These are phyloP conservation scores for Calvatia gigantea DNA, from an alignment of 768 basidiomycete species.

Conservation along the genomic window DNA sequence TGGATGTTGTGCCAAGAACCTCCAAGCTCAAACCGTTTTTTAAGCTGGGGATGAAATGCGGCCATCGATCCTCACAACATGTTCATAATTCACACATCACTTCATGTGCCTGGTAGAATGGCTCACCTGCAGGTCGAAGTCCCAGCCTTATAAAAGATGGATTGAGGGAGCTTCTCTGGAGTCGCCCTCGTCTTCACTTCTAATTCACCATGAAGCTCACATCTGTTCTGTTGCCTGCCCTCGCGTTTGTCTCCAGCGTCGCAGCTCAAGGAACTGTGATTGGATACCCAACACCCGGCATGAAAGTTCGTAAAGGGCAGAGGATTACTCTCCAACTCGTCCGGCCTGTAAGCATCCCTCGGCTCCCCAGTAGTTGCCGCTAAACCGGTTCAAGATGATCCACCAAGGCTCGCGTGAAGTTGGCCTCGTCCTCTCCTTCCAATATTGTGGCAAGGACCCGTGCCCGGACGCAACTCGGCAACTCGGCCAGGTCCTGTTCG, in stretches of 20 bases:
- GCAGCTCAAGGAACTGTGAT: constrained; percentile 34
- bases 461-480: constrained; percentile 18
- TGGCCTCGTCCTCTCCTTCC: constrained; percentile 39
- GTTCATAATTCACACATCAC: too few species aligned
- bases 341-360: constrained; percentile 29
- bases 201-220: constrained; percentile 20
- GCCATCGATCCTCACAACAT: too few species aligned
- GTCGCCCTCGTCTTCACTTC: too few species aligned
- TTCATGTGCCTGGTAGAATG: too few species aligned
- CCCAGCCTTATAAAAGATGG: too few species aligned
- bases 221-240: constrained; percentile 1
- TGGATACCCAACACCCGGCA: constrained; percentile 26
- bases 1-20: too few species aligned
- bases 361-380: too few species aligned
- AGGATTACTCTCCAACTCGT: constrained; percentile 34
- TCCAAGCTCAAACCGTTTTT: too few species aligned
- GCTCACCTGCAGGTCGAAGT: too few species aligned
- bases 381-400: neutral
- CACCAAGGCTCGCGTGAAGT: constrained; percentile 35
- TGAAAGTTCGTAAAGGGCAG: constrained; percentile 25
- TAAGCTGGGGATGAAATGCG: too few species aligned
- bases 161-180: too few species aligned
- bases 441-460: constrained; percentile 24
- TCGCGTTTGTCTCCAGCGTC: constrained; percentile 19
- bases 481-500: too few species aligned